Conservation (phyloP, 1,139 yeast species). For the Geotrichum candidum region DNA sequence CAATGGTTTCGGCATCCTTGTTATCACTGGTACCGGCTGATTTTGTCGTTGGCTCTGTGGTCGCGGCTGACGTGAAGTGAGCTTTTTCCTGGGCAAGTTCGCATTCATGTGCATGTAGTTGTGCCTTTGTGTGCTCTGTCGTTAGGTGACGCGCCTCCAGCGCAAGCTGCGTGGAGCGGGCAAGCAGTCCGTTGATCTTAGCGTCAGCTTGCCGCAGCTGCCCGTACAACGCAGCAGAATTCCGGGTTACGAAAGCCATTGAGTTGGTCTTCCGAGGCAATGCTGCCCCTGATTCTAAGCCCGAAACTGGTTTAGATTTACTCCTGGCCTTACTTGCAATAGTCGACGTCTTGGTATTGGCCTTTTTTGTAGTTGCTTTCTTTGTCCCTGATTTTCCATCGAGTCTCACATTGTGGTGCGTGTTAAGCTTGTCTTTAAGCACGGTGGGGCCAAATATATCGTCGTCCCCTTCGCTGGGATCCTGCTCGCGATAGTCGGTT, state of each 20-base stretch:
- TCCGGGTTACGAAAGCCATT: neutral
- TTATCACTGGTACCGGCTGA: neutral
- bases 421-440: neutral
- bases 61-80: neutral
- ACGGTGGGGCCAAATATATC: neutral
- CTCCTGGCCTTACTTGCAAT: neutral
- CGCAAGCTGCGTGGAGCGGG: neutral
- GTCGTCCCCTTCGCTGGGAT: neutral
- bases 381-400: neutral
- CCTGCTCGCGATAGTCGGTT: neutral
- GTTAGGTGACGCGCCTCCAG: neutral
- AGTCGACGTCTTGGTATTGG: neutral
- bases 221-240: neutral
- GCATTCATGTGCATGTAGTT: neutral
- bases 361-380: neutral
- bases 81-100: neutral
- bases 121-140: neutral
- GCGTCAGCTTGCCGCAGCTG: neutral
- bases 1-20: constrained; percentile 17
- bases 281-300: neutral
- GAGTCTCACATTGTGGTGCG: neutral
- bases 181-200: neutral
- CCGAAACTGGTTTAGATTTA: neutral
- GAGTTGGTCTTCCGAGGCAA: neutral
- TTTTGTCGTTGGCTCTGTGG: neutral